A percentile compares a stretch with the other conserved stretches of the same genome.
Evolutionary conservation across 148 eudicot genomes (phyloP).

Genomic region (Bassia scoparia): DNA sequence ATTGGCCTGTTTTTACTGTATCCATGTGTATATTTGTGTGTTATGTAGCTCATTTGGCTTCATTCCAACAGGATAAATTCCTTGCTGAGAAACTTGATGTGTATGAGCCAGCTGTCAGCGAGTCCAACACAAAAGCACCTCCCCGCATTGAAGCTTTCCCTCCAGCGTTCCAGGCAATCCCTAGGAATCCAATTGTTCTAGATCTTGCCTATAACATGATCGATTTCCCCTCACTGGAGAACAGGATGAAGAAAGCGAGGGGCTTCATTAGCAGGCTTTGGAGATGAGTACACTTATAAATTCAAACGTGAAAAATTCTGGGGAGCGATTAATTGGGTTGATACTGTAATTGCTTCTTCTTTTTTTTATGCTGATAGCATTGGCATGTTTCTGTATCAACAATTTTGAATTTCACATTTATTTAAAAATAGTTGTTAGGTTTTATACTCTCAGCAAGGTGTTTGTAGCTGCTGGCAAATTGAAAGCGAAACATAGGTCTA

Average conservation of each 20-base stretch:
- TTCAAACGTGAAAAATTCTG: neutral
- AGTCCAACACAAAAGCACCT: slow-evolving; percentile 48
- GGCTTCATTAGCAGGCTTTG: slow-evolving; percentile 73
- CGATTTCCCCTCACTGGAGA: slow-evolving; percentile 83
- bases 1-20: neutral
- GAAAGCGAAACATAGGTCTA: neutral
- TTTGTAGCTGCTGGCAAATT: neutral
- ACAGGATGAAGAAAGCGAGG: slow-evolving; percentile 77
- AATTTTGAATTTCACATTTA: slow-evolving; percentile 15
- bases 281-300: slow-evolving; percentile 37
- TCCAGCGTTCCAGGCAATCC: slow-evolving; percentile 64
- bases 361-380: neutral
- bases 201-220: slow-evolving; percentile 76
- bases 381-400: neutral
- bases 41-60: slow-evolving; percentile 9
- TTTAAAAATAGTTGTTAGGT: neutral
- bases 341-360: neutral
- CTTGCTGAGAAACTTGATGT: slow-evolving; percentile 73
- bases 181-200: slow-evolving; percentile 71
- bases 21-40: neutral
- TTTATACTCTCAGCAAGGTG: neutral
- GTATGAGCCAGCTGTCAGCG: slow-evolving; percentile 77
- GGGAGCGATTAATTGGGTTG: neutral
- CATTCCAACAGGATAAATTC: slow-evolving; percentile 49
- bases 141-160: slow-evolving; percentile 74